phyloP scores from a whole-genome alignment of 2,329 filamentous ascomycete genomes.

The Monilinia vaccinii-corymbosi region DNA sequence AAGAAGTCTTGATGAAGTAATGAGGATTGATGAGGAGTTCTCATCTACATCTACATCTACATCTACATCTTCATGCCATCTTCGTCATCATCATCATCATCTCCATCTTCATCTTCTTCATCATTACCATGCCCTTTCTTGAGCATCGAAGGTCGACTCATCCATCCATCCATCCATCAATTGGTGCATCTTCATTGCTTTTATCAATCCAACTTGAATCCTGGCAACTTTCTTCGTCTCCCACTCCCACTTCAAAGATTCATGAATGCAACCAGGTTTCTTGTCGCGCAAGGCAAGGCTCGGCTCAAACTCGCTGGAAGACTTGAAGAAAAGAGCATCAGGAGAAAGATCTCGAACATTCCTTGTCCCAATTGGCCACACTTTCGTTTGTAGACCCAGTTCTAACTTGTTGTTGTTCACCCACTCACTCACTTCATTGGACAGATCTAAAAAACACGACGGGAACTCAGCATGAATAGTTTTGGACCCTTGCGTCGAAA shows the following conservation, averaged over 20 bases:
- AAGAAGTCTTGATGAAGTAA: too few species aligned
- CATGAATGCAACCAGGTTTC: too few species aligned
- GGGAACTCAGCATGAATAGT: constrained; percentile 9
- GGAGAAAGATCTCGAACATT: constrained; percentile 7
- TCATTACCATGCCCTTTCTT: neutral
- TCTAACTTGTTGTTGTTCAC: neutral
- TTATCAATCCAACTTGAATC: neutral
- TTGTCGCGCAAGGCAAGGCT: too few species aligned
- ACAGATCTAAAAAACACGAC: neutral
- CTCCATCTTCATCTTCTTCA: neutral
- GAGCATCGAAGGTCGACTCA: neutral
- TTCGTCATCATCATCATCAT: too few species aligned
- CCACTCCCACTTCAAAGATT: neutral
- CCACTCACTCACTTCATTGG: neutral
- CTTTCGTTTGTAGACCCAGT: constrained; percentile 23
- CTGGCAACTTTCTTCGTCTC: neutral
- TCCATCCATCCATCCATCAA: neutral
- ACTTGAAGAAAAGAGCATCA: neutral
- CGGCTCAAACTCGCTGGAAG: neutral
- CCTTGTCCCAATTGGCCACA: constrained; percentile 22
- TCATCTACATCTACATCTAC: too few species aligned
- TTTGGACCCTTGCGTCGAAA: constrained; percentile 15
- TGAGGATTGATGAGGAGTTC: too few species aligned
- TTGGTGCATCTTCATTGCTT: neutral
- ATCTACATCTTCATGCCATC: too few species aligned